Evolutionary conservation across 2,329 filamentous ascomycete genomes (phyloP).

Genomic region (Catunica adiposa): DNA sequence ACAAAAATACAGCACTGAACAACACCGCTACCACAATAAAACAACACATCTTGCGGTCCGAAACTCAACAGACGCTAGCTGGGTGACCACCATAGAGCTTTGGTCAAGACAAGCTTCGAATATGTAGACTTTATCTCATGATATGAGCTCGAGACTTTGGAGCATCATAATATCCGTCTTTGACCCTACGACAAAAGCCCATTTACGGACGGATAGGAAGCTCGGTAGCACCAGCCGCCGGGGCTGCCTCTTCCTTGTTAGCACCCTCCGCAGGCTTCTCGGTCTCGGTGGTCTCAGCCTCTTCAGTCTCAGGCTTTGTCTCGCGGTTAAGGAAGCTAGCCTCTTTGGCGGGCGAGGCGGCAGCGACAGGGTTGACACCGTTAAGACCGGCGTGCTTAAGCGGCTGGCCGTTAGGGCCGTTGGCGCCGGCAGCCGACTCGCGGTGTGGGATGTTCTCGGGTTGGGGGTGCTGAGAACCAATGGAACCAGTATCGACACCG

Average conservation of each 20-base stretch:
- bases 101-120: not conserved
- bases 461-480: slow-evolving; percentile 86
- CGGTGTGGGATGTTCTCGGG: slow-evolving; percentile 86
- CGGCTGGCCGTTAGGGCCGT: slow-evolving; percentile 19
- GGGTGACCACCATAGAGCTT: not conserved
- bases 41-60: not conserved
- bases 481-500: slow-evolving; percentile 79
- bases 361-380: slow-evolving; percentile 14
- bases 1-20: slow-evolving; percentile 4
- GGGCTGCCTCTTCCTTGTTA: not conserved
- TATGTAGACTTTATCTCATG: not conserved
- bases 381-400: slow-evolving; percentile 28
- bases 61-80: not conserved
- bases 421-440: slow-evolving; percentile 31
- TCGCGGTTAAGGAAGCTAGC: slow-evolving; percentile 72
- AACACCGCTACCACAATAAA: slow-evolving; percentile 1
- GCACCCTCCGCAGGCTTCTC: slow-evolving; percentile 2
- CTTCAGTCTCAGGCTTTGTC: slow-evolving; percentile 41
- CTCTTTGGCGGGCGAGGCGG: slow-evolving; percentile 76
- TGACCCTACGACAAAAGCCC: not conserved
- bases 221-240: not conserved
- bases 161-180: not conserved
- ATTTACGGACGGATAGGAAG: slow-evolving; percentile 5
- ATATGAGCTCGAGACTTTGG: no score
- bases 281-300: slow-evolving; percentile 10